Percentiles rank a stretch among this genome's conserved stretches.
These are phyloP conservation scores for Leishmania tarentolae DNA, from an alignment of 208 protist genomes.

Conservation along the genomic window DNA sequence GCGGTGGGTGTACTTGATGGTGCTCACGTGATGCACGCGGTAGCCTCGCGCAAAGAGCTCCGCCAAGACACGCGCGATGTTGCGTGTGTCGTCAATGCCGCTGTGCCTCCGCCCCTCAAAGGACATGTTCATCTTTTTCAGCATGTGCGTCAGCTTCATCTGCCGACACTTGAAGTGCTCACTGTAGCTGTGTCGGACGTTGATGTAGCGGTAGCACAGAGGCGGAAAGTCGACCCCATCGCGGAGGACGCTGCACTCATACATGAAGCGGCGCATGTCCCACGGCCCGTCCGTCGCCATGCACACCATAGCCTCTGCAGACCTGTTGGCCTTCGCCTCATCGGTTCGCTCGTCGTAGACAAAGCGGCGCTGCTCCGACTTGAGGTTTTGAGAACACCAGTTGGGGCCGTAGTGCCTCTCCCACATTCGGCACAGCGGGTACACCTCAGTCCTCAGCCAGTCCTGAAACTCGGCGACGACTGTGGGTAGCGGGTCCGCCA, in stretches of 20 bases:
- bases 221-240: slow-evolving; percentile 80
- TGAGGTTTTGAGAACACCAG: slow-evolving; percentile 47
- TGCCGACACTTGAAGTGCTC: slow-evolving; percentile 59
- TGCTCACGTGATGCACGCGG: slow-evolving; percentile 70
- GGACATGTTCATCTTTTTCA: slow-evolving; percentile 60
- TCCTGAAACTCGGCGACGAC: slow-evolving; percentile 63
- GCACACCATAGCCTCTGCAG: slow-evolving; percentile 73
- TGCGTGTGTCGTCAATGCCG: slow-evolving; percentile 90
- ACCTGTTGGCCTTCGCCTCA: slow-evolving; percentile 12
- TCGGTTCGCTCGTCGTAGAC: slow-evolving; percentile 51
- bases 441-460: slow-evolving; percentile 73
- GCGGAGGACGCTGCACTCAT: slow-evolving; percentile 81
- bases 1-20: slow-evolving; percentile 65
- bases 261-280: slow-evolving; percentile 93
- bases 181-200: slow-evolving; percentile 79
- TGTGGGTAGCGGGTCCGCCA: slow-evolving; percentile 55
- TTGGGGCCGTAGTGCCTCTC: slow-evolving; percentile 24
- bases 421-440: slow-evolving; percentile 69
- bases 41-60: slow-evolving; percentile 82
- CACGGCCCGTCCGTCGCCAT: slow-evolving; percentile 89
- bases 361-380: slow-evolving; percentile 57
- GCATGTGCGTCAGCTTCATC: slow-evolving; percentile 84
- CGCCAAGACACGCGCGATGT: slow-evolving; percentile 87
- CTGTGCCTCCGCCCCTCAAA: slow-evolving; percentile 89
- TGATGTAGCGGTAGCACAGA: slow-evolving; percentile 91